Evolutionary conservation across 2,329 filamentous ascomycete species (phyloP).

Genomic region (Purpureocillium takamizusanense): DNA sequence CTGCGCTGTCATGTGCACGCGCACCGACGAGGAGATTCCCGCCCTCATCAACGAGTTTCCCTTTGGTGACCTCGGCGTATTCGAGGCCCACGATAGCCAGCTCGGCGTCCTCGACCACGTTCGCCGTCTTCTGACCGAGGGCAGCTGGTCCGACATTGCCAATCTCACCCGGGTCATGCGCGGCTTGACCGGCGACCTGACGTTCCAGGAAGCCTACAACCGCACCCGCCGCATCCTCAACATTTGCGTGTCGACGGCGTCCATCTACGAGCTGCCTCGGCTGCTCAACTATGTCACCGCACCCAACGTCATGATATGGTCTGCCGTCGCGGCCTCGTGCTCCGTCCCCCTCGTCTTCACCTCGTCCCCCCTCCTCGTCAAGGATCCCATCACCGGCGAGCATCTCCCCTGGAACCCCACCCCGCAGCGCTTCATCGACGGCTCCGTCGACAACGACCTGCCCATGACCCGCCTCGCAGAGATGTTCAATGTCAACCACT

Average conservation of each 20-base stretch:
- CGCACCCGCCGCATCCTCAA: slow-evolving; percentile 87
- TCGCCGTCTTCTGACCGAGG: slow-evolving; percentile 67
- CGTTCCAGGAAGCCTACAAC: slow-evolving; percentile 93
- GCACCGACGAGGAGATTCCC: slow-evolving; percentile 71
- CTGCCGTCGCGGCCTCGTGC: slow-evolving; percentile 90
- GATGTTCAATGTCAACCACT: slow-evolving; percentile 98
- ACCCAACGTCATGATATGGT: slow-evolving; percentile 93
- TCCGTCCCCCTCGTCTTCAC: slow-evolving; percentile 84
- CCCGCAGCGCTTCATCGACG: slow-evolving; percentile 83
- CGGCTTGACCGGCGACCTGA: slow-evolving; percentile 73
- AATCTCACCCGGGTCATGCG: slow-evolving; percentile 78
- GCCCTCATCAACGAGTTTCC: slow-evolving; percentile 60
- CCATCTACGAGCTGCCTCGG: slow-evolving; percentile 76
- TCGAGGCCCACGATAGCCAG: slow-evolving; percentile 50
- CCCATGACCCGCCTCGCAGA: slow-evolving; percentile 84
- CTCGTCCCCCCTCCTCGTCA: slow-evolving; percentile 69
- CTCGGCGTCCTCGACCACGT: slow-evolving; percentile 62
- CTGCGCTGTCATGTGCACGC: slow-evolving; percentile 68
- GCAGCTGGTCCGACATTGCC: slow-evolving; percentile 75
- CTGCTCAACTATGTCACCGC: slow-evolving; percentile 89
- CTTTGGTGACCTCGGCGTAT: slow-evolving; percentile 72
- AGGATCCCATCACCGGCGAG: slow-evolving; percentile 72
- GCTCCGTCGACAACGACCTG: slow-evolving; percentile 88
- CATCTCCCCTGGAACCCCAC: slow-evolving; percentile 79
- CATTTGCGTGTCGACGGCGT: slow-evolving; percentile 84